Base-by-base conservation (phyloP, 2,329 filamentous ascomycete genomes). In the Tolypocladium nubicola region DNA sequence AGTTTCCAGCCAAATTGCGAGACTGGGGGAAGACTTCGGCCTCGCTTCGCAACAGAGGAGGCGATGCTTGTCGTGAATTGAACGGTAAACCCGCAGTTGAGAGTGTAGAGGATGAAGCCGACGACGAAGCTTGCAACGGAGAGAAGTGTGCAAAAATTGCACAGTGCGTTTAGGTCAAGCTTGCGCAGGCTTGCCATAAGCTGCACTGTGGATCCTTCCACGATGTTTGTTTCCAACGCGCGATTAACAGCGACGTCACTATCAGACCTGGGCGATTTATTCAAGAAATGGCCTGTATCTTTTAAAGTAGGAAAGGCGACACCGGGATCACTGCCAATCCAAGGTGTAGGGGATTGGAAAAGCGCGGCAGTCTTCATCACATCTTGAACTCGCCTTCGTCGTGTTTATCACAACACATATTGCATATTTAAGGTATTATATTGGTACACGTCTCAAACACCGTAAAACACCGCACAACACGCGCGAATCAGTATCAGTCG, bases 401-500 rank as follows among this genome's bases (percentile, higher is more conserved):
- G 23, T 43, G n/a, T 13, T 6, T 10, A 43, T 23, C 21, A 43
- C 19, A 9, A 11, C 10, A 21, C 9, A 11, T 10, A 21, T 21
- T 41, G 30, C 30, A 41, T 43, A 23, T 23, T 3, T 26, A 26
- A 26, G 13, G 16, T 45, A 13, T 13, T 4, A 30, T 3, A 38
- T 54, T 62, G 68, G 56, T 69, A 75, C 43, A 16, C 1, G 16
- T 47, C 7, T 16, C 14, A 26, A 47, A 26, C 43, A 26, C 21
- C 43, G 13, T 45, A 4, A 23, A 23, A 23, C 11, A 14, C 9
- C 66, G 64, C 79, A 72, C 1, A 58, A 50, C 55, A 59, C 66
- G 19, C 65, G 57, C 33, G 70, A 62, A 58, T 71, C 69, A 60
- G 72, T 70, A 43, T 68, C 71, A 52, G 60, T 66, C 2, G 65